A percentile compares a stretch with the other conserved stretches of the same genome.
Conservation (phyloP, 257 asterid genomes). For the Nicotiana otophora region DNA sequence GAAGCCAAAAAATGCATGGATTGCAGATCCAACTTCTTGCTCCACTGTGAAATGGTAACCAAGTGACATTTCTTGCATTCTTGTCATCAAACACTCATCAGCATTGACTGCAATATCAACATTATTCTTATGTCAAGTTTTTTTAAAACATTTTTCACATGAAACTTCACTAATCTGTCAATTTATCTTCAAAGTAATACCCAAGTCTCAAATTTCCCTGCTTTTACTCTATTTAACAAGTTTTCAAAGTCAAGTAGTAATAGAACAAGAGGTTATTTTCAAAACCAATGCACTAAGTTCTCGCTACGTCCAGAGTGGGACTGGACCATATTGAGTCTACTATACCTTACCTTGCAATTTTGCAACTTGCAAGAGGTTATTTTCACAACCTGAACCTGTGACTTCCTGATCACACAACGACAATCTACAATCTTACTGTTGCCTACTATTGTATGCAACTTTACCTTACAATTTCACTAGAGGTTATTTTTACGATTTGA, state of each 20-base stretch:
- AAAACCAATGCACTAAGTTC: no score
- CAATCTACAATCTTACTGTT: not conserved
- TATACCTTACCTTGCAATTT: not conserved
- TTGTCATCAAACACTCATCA: constrained; percentile 32
- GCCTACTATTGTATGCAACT: not conserved
- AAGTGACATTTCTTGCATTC: constrained; percentile 68
- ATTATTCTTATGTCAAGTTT: not conserved
- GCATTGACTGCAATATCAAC: constrained; percentile 12
- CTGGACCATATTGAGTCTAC: not conserved
- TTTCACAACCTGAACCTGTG: not conserved
- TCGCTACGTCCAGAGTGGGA: no score
- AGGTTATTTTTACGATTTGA: no score
- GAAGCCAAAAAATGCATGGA: constrained; percentile 57
- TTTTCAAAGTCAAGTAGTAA: not conserved
- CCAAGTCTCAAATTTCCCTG: not conserved
- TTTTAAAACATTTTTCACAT: no score
- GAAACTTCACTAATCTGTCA: not conserved
- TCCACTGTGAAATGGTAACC: constrained; percentile 64
- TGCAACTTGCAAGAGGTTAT: not conserved
- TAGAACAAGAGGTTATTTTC: no score
- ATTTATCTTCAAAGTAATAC: not conserved
- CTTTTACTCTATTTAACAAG: not conserved
- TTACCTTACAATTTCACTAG: no score
- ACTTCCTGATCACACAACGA: not conserved
- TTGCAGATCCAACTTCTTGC: constrained; percentile 65